Conservation (phyloP, 176 grass and related monocot genomes). For the Zoysia japonica region DNA sequence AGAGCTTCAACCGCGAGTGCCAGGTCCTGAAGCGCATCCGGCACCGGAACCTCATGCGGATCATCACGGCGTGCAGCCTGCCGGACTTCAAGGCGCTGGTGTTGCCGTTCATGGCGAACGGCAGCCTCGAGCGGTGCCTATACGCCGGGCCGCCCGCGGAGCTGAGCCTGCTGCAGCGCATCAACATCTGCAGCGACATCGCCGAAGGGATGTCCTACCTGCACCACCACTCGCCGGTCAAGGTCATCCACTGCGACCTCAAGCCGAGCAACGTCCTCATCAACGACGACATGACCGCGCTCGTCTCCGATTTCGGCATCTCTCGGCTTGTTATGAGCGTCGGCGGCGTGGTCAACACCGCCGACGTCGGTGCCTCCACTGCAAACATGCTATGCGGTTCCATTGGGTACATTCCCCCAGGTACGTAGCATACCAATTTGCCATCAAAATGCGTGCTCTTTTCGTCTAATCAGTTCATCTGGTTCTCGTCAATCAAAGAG, state of each 20-base stretch:
- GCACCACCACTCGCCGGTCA: conserved; percentile 88
- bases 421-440: conserved; percentile 5
- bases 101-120: conserved; percentile 93
- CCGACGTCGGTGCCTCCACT: conserved; percentile 69
- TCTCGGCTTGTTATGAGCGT: conserved; percentile 66
- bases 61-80: conserved; percentile 83
- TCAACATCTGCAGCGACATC: conserved; percentile 93
- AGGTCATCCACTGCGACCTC: conserved; percentile 94
- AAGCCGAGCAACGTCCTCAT: conserved; percentile 93
- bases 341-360: conserved; percentile 41
- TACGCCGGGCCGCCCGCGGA: conserved; percentile 43
- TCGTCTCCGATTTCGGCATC: conserved; percentile 93
- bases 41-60: conserved; percentile 92
- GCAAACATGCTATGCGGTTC: conserved; percentile 86
- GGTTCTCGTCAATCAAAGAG: conserved; percentile 45
- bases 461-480: background rate
- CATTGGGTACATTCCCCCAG: conserved; percentile 91
- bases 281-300: conserved; percentile 92
- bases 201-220: conserved; percentile 91
- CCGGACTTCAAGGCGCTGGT: conserved; percentile 95
- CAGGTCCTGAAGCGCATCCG: conserved; percentile 93
- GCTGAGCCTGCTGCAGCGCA: conserved; percentile 72
- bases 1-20: conserved; percentile 87
- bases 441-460: conserved; percentile 1
- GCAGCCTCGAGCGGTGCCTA: conserved; percentile 84